Evolutionary conservation across 139 green algal genomes (phyloP), one percentile per base, ranked within the genome.

Genomic region (Deuterostichococcus epilithicus): DNA sequence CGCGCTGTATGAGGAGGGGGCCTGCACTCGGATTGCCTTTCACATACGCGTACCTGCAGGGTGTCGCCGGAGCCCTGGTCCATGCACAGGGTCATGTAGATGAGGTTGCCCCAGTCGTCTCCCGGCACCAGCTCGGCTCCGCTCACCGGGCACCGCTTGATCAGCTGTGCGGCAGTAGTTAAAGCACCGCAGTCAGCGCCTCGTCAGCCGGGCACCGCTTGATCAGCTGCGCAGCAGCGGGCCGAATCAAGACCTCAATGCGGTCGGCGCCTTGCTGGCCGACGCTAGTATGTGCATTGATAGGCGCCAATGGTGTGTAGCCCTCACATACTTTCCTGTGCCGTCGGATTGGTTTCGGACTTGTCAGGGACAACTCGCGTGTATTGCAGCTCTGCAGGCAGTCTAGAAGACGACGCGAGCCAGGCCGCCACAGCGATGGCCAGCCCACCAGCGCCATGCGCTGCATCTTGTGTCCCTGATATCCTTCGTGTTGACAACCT

Each of bases 41-140:
- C 42, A 23, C 8, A 52, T 13, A 25, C 26, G 4, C 32, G 25
- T 22, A 44, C 42, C 73, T 74, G 66, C 20, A 80, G 68, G 20
- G 35, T 70, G n/a, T 60, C 38, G 2, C 77, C 75, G 15, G 77
- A 78, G 1, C 81, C 81, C 33, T 85, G 77, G 36, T 86, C 74
- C 81, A 88, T 78, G 0, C 63, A 75, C 32, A 88, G 78, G 6
- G 72, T 72, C 28, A 88, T 78, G 70, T 88, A 88, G 34, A 88
- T 87, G 38, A 88, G 69, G 73, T 88, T 88, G 22, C 76, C 71
- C 28, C 72, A 68, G 60, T 87, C 75, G 18, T 88, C 44, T 0
- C 63, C 68, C 0, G 79, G 82, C 26, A 73, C 75, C 60, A 88
- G 73, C 30, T 86, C 70, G 13, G 84, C 84, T 13, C 84, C 84